Evolutionary conservation across 352 stramenopile species (phyloP), one percentile per base, ranked within the genome.

Genomic region (Phytophthora tubulina): DNA sequence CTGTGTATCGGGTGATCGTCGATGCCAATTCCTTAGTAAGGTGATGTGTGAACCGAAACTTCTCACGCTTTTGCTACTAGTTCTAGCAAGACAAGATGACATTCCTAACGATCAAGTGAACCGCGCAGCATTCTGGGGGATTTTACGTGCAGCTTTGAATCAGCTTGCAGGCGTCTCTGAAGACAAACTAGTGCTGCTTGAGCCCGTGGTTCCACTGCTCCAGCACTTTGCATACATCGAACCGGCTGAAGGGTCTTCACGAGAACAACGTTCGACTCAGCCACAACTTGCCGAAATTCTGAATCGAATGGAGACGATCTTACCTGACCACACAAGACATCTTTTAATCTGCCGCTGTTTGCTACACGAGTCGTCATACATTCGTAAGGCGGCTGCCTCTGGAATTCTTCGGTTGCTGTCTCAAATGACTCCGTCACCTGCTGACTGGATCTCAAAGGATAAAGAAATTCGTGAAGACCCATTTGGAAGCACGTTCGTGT

Each of bases 201-300:
- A 60, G 8, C 63, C 77, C 6, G 58, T 77, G 36, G 51, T 89
- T 27, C 76, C 84, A n/a, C 21, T 88, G 35, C 42, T 91, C 9
- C 84, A 91, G 51, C 81, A 90, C 32, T 87, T 89, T 50, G 80
- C 84, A 21, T 91, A 90, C 45, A 59, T 79, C 9, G 78, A 91
- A 31, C 53, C 69, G 6, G 73, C 68, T 2, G 72, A 76, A 45
- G 63, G 13, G 27, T 58, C 65, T 3, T 66, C 56, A n/a, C 39
- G 14, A 13, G 44, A 66, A 41, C 71, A 82, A 41, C 73, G 68
- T 31, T 64, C 39, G 39, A 56, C 64, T 13, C 78, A 89, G 44
- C 72, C 78, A 9, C 63, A 74, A 56, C 55, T 91, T 6, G 76
- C 76, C 31, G 53, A 77, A 45, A 15, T 90, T 5, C 60, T 89